A percentile compares a stretch with the other conserved stretches of the same genome.
phyloP scores from a whole-genome alignment of 495 filamentous ascomycete species.

The Daldinia loculata region DNA sequence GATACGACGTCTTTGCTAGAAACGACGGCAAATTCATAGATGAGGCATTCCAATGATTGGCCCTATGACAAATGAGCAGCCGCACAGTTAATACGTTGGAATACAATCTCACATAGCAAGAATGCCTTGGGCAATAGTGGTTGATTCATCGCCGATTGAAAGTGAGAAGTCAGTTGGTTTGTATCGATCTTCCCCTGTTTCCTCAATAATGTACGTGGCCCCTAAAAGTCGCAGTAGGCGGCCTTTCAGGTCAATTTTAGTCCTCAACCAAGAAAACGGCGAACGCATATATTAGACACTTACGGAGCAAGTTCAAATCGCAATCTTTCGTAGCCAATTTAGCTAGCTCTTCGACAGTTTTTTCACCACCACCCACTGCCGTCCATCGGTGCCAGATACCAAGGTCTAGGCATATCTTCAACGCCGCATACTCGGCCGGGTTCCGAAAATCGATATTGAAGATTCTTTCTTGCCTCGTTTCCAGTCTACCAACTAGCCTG shows the following conservation, averaged over 20 bases:
- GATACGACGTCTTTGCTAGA: constrained; percentile 37
- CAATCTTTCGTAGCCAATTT: constrained; percentile 27
- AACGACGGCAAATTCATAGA: constrained; percentile 30
- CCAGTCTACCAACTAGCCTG: constrained; percentile 34
- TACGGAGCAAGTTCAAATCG: constrained; percentile 40
- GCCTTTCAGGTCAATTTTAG: constrained; percentile 18
- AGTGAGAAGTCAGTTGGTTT: constrained; percentile 33
- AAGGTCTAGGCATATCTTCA: constrained; percentile 33
- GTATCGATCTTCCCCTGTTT: constrained; percentile 40
- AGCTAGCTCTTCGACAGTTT: constrained; percentile 34
- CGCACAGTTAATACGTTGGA: background rate
- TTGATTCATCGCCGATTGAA: constrained; percentile 27
- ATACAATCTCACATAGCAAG: constrained; percentile 13
- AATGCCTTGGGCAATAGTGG: constrained; percentile 1
- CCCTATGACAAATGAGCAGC: constrained; percentile 20
- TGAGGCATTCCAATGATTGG: constrained; percentile 26
- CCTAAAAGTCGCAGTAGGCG: constrained; percentile 37
- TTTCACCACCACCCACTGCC: constrained; percentile 30
- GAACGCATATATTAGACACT: background rate
- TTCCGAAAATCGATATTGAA: constrained; percentile 24
- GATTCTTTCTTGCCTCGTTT: constrained; percentile 33
- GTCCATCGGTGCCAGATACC: constrained; percentile 39
- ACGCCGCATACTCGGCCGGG: constrained; percentile 27
- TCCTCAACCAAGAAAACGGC: background rate
- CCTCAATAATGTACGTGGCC: constrained; percentile 36